These are phyloP conservation scores for Cardamine occulta DNA, from an alignment of 345 rosid genomes.

Conservation along the genomic window DNA sequence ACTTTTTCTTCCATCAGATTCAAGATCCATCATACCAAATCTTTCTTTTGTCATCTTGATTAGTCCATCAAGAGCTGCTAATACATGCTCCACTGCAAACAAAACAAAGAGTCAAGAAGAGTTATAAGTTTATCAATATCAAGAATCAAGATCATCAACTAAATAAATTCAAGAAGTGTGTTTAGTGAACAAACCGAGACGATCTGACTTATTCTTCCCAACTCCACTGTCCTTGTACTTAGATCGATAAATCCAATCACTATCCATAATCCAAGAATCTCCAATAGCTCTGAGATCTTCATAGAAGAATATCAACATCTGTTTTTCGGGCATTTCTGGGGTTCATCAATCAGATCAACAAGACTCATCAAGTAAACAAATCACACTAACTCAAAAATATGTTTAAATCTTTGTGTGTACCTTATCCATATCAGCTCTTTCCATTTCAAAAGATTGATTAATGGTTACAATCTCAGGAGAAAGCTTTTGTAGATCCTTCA, in stretches of 20 bases:
- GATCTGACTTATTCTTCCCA: conserved; percentile 52
- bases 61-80: conserved; percentile 65
- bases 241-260: conserved; percentile 57
- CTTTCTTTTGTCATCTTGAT: conserved; percentile 55
- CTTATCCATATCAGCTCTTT: conserved; percentile 56
- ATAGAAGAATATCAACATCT: conserved; percentile 64
- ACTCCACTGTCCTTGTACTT: conserved; percentile 48
- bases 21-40: conserved; percentile 59
- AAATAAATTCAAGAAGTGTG: neutral
- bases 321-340: conserved; percentile 46
- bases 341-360: conserved; percentile 45
- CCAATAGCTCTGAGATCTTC: conserved; percentile 64
- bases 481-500: conserved; percentile 63
- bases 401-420: conserved; percentile 16
- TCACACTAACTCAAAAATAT: neutral
- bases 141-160: neutral
- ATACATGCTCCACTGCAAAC: conserved; percentile 56
- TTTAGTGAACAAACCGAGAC: conserved; percentile 49
- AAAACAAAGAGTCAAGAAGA: neutral
- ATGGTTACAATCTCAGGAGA: conserved; percentile 64
- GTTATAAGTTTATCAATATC: neutral
- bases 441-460: conserved; percentile 51
- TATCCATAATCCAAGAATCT: conserved; percentile 65
- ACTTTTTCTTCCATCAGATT: conserved; percentile 46
- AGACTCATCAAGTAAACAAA: conserved; percentile 35